Evolutionary conservation across 2,329 filamentous ascomycete species (phyloP).

Genomic region (Zarea fungicola): DNA sequence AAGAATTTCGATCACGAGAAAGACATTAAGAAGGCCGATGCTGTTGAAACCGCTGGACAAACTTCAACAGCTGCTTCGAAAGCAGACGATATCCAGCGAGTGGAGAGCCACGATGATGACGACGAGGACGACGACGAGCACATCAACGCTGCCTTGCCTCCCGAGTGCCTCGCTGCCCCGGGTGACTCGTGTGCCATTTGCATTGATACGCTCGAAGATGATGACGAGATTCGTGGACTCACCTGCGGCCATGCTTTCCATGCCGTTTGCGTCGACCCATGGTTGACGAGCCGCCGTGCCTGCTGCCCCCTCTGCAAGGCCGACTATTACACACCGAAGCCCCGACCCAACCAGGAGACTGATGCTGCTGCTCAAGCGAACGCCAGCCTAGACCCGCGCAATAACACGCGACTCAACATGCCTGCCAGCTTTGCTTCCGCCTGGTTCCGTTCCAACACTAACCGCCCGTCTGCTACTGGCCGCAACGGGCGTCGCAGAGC

Average conservation of each 20-base stretch:
- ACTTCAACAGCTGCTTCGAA: conserved; percentile 21
- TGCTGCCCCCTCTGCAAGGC: conserved; percentile 98
- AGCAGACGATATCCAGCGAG: conserved; percentile 30
- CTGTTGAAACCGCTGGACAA: conserved; percentile 20
- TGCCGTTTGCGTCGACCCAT: conserved; percentile 90
- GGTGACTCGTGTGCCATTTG: conserved; percentile 97
- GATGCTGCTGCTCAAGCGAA: conserved; percentile 27
- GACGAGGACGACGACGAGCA: conserved; percentile 73
- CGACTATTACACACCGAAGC: conserved; percentile 94
- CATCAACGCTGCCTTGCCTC: conserved; percentile 74
- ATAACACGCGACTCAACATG: conserved; percentile 43
- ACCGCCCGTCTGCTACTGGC: background rate
- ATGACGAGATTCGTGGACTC: conserved; percentile 89
- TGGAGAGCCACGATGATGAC: conserved; percentile 49
- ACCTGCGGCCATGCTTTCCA: conserved; percentile 99
- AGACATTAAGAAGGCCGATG: conserved; percentile 6
- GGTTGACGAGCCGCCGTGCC: conserved; percentile 88
- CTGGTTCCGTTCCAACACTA: conserved; percentile 27
- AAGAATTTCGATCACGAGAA: conserved; percentile 15
- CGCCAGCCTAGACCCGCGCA: conserved; percentile 29
- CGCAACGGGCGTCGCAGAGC: conserved; percentile 1
- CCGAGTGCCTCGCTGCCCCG: conserved; percentile 72
- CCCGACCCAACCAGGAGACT: conserved; percentile 53
- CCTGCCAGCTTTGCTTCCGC: conserved; percentile 37
- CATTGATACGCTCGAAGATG: conserved; percentile 87